These are phyloP conservation scores for Silene noctiflora DNA, from an alignment of 179 eudicot genomes.

Conservation along the genomic window DNA sequence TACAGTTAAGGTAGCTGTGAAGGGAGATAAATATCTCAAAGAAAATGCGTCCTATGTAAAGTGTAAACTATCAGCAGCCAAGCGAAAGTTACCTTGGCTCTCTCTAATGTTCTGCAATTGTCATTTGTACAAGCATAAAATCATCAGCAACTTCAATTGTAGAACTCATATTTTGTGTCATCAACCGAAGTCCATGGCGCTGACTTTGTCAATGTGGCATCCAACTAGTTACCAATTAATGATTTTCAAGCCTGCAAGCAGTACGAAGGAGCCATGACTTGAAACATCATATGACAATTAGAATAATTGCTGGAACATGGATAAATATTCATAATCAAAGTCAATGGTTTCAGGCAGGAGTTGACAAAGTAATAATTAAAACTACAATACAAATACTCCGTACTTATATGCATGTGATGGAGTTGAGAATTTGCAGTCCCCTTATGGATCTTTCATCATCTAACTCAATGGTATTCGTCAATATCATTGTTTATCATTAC, in stretches of 20 bases:
- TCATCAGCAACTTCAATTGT: conserved; percentile 7
- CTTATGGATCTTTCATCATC: background rate
- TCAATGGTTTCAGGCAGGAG: conserved; percentile 14
- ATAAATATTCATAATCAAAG: conserved; percentile 6
- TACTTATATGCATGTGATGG: conserved; percentile 15
- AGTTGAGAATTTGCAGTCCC: conserved; percentile 16
- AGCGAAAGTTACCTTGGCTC: conserved; percentile 23
- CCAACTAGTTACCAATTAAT: conserved; percentile 43
- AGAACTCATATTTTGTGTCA: conserved; percentile 25
- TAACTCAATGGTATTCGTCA: background rate
- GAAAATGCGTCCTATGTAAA: background rate
- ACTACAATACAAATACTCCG: background rate
- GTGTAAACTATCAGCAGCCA: background rate
- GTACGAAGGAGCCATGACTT: conserved; percentile 15
- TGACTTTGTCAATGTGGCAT: conserved; percentile 55
- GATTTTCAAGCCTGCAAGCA: conserved; percentile 75
- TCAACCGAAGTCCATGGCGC: conserved; percentile 22
- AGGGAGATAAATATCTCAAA: no score
- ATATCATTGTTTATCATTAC: background rate
- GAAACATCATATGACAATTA: background rate
- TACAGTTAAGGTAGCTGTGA: no score
- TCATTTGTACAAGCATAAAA: background rate
- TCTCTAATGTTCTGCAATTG: conserved; percentile 6
- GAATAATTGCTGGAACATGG: no score
- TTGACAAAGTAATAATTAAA: background rate